phyloP scores from a whole-genome alignment of 345 rosid species.

The Hirschfeldia incana region DNA sequence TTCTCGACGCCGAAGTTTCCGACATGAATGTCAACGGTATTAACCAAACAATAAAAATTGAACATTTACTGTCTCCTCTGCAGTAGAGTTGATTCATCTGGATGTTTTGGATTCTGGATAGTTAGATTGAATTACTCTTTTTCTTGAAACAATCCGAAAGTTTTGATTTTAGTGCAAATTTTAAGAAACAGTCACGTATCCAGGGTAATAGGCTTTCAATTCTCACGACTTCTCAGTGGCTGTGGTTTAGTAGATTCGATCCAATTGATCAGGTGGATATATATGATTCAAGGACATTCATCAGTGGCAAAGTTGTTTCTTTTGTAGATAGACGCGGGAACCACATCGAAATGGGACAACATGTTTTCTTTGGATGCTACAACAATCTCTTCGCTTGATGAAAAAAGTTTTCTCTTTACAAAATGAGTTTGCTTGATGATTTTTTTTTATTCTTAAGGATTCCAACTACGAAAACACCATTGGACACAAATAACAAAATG shows the following conservation, averaged over 20 bases:
- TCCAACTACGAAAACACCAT: no score
- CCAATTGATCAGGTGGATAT: slow-evolving; percentile 69
- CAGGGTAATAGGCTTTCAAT: background rate
- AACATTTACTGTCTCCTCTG: background rate
- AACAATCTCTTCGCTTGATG: slow-evolving; percentile 93
- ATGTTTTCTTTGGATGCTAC: slow-evolving; percentile 98
- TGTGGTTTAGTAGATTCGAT: background rate
- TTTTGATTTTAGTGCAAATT: background rate
- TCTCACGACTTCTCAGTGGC: background rate
- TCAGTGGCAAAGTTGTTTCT: slow-evolving; percentile 98
- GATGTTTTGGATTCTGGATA: slow-evolving; percentile 36
- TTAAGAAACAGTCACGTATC: background rate
- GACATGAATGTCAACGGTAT: slow-evolving; percentile 96
- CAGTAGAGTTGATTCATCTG: slow-evolving; percentile 18
- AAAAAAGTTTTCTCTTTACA: slow-evolving; percentile 65
- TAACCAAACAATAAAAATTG: background rate
- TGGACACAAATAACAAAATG: no score
- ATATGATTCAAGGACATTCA: slow-evolving; percentile 85
- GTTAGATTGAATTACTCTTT: slow-evolving; percentile 8
- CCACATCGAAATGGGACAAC: slow-evolving; percentile 98
- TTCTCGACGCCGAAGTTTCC: slow-evolving; percentile 80
- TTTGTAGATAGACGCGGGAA: slow-evolving; percentile 90
- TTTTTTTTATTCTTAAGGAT: background rate
- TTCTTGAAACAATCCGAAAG: background rate
- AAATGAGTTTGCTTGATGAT: slow-evolving; percentile 5